Percentiles rank a stretch among this genome's conserved stretches.
phyloP scores from a whole-genome alignment of 495 filamentous ascomycete species.

The Massariosphaeria phaeospora region DNA sequence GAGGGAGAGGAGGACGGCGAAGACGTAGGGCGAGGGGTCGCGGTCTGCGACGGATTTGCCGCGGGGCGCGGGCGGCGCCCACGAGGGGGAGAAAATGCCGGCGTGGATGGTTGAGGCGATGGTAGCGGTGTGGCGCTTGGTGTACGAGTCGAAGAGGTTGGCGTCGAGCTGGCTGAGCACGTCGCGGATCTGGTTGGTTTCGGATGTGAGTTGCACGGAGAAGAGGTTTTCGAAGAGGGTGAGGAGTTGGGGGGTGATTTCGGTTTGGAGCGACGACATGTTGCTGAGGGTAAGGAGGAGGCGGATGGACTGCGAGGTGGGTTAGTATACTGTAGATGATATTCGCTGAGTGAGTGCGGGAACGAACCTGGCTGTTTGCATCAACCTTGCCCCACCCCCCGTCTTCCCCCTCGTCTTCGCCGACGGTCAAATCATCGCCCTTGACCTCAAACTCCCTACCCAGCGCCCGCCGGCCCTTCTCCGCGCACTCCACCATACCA shows the following conservation, averaged over 20 bases:
- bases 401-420: conserved; percentile 8
- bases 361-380: conserved; percentile 64
- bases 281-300: conserved; percentile 88
- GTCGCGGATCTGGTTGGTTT: conserved; percentile 81
- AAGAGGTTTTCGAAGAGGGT: conserved; percentile 84
- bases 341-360: neutral
- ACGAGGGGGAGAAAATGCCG: conserved; percentile 66
- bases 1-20: conserved; percentile 71
- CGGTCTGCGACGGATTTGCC: conserved; percentile 49
- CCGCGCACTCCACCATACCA: conserved; percentile 93
- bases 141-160: conserved; percentile 86
- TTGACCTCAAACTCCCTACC: conserved; percentile 53
- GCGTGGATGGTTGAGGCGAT: conserved; percentile 60
- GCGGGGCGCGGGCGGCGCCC: conserved; percentile 54
- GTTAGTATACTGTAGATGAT: conserved; percentile 2
- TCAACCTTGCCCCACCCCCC: conserved; percentile 46
- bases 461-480: conserved; percentile 57
- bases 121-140: conserved; percentile 59
- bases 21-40: conserved; percentile 81
- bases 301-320: conserved; percentile 19
- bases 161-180: conserved; percentile 84
- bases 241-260: conserved; percentile 76
- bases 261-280: conserved; percentile 68
- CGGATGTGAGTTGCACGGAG: conserved; percentile 84
- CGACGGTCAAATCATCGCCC: conserved; percentile 37